Percentiles rank a stretch among this genome's conserved stretches.
phyloP scores from a whole-genome alignment of 495 filamentous ascomycete species.

The Aspergillus cavernicola region DNA sequence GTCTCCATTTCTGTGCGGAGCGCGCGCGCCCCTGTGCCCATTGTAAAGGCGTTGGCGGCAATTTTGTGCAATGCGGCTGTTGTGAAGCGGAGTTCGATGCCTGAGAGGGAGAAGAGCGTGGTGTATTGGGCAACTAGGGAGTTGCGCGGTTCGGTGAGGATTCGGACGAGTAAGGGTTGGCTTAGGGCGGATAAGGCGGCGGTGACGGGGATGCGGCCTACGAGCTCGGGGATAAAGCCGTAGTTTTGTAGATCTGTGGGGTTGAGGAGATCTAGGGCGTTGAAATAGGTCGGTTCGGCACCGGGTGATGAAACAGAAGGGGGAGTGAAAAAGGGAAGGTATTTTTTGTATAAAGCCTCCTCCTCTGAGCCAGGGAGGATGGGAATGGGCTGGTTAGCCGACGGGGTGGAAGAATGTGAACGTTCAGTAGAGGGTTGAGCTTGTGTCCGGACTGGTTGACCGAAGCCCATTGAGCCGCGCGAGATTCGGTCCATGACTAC shows the following conservation, averaged over 20 bases:
- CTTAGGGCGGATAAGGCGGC: slow-evolving; percentile 79
- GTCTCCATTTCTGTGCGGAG: slow-evolving; percentile 87
- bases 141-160: slow-evolving; percentile 90
- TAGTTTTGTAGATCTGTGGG: slow-evolving; percentile 84
- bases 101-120: slow-evolving; percentile 76
- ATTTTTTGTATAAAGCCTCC: slow-evolving; percentile 59
- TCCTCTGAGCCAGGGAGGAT: slow-evolving; percentile 52
- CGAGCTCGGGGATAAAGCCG: slow-evolving; percentile 93
- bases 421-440: slow-evolving; percentile 22
- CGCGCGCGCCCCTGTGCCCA: slow-evolving; percentile 85
- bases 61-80: slow-evolving; percentile 72
- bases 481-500: slow-evolving; percentile 79
- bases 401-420: slow-evolving; percentile 20
- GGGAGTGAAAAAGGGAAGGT: slow-evolving; percentile 63
- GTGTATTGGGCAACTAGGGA: slow-evolving; percentile 81
- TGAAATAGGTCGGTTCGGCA: slow-evolving; percentile 54
- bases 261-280: slow-evolving; percentile 75
- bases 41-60: slow-evolving; percentile 64
- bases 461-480: slow-evolving; percentile 88
- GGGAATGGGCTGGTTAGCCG: slow-evolving; percentile 42
- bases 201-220: slow-evolving; percentile 83
- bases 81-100: slow-evolving; percentile 81
- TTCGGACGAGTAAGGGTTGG: slow-evolving; percentile 73
- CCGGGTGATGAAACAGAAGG: slow-evolving; percentile 27
- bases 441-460: slow-evolving; percentile 65